Percentiles rank a stretch among this genome's conserved stretches.
These are phyloP conservation scores for Aspergillus oerlinghausenensis DNA, from an alignment of 2,329 filamentous ascomycete genomes.

Conservation along the genomic window DNA sequence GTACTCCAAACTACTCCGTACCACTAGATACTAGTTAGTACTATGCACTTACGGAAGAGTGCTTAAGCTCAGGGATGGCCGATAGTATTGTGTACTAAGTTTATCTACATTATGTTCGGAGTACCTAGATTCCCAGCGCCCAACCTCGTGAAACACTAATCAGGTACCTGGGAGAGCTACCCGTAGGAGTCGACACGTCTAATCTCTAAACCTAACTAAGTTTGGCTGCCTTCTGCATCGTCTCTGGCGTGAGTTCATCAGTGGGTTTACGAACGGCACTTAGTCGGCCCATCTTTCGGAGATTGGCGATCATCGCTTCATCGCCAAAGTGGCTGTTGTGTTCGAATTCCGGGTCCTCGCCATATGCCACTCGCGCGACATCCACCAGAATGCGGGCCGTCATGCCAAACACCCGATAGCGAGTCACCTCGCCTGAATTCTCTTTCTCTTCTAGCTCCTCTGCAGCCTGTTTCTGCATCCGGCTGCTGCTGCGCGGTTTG, in stretches of 20 bases:
- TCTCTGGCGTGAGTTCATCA: slow-evolving; percentile 50
- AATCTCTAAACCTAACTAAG: slow-evolving; percentile 27
- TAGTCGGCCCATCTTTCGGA: slow-evolving; percentile 55
- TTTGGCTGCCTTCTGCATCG: slow-evolving; percentile 49
- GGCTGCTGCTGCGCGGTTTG: slow-evolving; percentile 46
- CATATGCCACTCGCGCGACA: slow-evolving; percentile 78
- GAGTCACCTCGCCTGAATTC: slow-evolving; percentile 41
- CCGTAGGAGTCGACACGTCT: not conserved
- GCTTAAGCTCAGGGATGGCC: not conserved
- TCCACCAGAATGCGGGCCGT: slow-evolving; percentile 88
- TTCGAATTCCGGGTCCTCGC: slow-evolving; percentile 78
- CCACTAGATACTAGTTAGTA: not conserved
- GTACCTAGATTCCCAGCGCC: not conserved
- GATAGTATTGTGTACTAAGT: not conserved
- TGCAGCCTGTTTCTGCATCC: slow-evolving; percentile 39
- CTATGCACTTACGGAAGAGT: not conserved
- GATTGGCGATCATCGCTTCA: slow-evolving; percentile 58
- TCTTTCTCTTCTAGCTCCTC: slow-evolving; percentile 46
- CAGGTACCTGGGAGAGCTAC: not conserved
- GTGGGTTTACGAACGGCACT: slow-evolving; percentile 47
- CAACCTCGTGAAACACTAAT: not conserved
- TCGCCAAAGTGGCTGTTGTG: slow-evolving; percentile 62
- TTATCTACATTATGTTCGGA: not conserved
- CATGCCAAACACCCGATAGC: slow-evolving; percentile 92
- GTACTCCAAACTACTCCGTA: too few relatives aligned